Evolutionary conservation across 2,329 filamentous ascomycete genomes (phyloP), one percentile per base, ranked within the genome.

Genomic region (Lachnellula arida): DNA sequence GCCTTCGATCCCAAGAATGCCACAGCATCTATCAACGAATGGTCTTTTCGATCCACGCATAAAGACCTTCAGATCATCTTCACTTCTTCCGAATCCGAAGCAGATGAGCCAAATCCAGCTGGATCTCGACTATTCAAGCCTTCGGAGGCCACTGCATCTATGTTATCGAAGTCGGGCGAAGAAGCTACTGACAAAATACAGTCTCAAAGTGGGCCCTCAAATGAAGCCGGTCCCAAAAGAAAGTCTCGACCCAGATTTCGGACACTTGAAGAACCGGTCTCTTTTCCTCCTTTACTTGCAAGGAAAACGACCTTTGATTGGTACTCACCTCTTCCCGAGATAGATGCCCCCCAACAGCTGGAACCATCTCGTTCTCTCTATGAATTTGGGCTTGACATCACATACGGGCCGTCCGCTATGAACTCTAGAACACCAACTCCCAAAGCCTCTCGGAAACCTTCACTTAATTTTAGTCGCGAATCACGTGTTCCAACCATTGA

Each of bases 221-320:
- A 49, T 23, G 52, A 55, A 23, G 50, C 58, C 9, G 52, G 54
- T 25, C 54, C 4, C 11, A 11, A 22, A 12, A 12, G 56, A n/a
- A 28, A 28, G 28, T 28, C 28, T 28, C 28, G 28, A 28, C 28
- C 28, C 2, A 28, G 28, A 28, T 28, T 28, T 28, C 34, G 55
- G 14, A 49, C 28, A 22, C n/a, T 46, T 28, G 46, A 50, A 34
- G 61, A 63, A 49, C 57, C 60, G 19, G 51, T 65, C 1, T 68
- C 65, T 3, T 68, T 68, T 51, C 66, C 66, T 19, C 60, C 64
- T 14, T 44, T 68, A 2, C 57, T 58, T 9, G 43, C 51, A 5
- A 61, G 65, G 34, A 67, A 64, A 49, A 43, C 49, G 5, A 67
- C 66, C 6, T 60, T 28, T 23, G 66, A 67, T 17, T 67, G 66